Conservation (phyloP, 2,329 filamentous ascomycete genomes). For the Aureobasidium sp. region DNA sequence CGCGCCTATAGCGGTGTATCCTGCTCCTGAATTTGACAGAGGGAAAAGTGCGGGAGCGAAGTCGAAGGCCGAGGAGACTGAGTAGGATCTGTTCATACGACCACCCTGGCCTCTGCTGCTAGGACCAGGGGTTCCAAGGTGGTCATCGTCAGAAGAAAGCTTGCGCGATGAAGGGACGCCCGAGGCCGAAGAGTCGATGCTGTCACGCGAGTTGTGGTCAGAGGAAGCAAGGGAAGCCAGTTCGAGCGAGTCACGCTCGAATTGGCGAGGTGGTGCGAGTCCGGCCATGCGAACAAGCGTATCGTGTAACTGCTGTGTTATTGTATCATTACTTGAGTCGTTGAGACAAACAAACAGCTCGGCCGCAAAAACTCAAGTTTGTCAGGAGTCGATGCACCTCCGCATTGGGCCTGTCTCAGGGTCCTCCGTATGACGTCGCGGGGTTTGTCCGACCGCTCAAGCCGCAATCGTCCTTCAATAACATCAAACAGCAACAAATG, state of each 20-base stretch:
- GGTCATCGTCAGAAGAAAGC: constrained; percentile 79
- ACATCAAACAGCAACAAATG: neutral
- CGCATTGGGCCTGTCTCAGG: neutral
- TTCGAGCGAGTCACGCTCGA: constrained; percentile 69
- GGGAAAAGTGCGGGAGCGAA: constrained; percentile 92
- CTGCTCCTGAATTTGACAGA: constrained; percentile 63
- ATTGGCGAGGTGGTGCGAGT: constrained; percentile 35
- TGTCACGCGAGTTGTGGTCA: constrained; percentile 56
- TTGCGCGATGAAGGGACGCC: constrained; percentile 87
- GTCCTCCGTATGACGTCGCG: neutral
- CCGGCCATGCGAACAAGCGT: constrained; percentile 6
- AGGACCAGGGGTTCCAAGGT: constrained; percentile 45
- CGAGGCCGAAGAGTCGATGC: constrained; percentile 65
- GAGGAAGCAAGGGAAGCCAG: constrained; percentile 89
- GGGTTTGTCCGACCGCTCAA: neutral
- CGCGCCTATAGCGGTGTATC: constrained; percentile 77
- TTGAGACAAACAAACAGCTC: neutral
- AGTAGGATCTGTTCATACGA: constrained; percentile 60
- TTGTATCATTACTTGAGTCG: neutral
- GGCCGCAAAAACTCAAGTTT: neutral
- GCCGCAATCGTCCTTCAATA: neutral
- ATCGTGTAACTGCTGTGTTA: neutral
- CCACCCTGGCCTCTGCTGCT: constrained; percentile 7
- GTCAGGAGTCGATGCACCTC: constrained; percentile 1
- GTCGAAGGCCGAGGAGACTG: constrained; percentile 87